Conservation (phyloP, 495 filamentous ascomycete genomes). For the Talaromyces nanjingensis region DNA sequence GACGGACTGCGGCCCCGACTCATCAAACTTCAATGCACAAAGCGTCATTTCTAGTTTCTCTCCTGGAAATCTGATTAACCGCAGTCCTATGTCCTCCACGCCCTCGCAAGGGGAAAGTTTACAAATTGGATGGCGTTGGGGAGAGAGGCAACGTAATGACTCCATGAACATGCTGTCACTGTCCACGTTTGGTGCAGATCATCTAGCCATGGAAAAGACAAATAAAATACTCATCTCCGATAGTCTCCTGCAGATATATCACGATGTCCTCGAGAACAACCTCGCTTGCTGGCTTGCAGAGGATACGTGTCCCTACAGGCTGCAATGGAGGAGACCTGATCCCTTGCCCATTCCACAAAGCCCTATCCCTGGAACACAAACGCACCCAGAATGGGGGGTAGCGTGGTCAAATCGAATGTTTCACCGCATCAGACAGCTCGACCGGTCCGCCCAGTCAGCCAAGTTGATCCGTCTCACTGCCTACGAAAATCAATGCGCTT, state of each 20-base stretch:
- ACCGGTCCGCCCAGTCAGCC: slow-evolving; percentile 19
- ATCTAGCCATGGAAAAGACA: slow-evolving; percentile 9
- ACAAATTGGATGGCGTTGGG: background rate
- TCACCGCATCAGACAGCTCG: slow-evolving; percentile 28
- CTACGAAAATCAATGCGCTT: slow-evolving; percentile 23
- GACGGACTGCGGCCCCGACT: background rate
- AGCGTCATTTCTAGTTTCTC: background rate
- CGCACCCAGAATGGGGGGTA: slow-evolving; percentile 7
- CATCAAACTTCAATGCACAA: background rate
- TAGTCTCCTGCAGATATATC: slow-evolving; percentile 29
- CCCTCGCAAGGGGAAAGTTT: background rate
- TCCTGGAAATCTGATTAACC: background rate
- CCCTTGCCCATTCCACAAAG: background rate
- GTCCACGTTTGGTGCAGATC: background rate
- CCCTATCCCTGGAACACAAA: background rate
- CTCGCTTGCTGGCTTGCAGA: slow-evolving; percentile 35
- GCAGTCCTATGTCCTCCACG: background rate
- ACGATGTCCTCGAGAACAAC: slow-evolving; percentile 34
- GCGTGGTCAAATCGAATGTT: slow-evolving; percentile 31
- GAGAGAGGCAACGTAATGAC: background rate
- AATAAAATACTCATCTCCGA: slow-evolving; percentile 15
- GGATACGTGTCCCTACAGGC: slow-evolving; percentile 28
- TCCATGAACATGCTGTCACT: background rate
- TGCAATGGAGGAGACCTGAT: background rate
- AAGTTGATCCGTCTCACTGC: slow-evolving; percentile 21